Percentiles rank a stretch among this genome's conserved stretches.
phyloP scores from a whole-genome alignment of 306 rosid genomes.

The Elaeagnus macrophylla region DNA sequence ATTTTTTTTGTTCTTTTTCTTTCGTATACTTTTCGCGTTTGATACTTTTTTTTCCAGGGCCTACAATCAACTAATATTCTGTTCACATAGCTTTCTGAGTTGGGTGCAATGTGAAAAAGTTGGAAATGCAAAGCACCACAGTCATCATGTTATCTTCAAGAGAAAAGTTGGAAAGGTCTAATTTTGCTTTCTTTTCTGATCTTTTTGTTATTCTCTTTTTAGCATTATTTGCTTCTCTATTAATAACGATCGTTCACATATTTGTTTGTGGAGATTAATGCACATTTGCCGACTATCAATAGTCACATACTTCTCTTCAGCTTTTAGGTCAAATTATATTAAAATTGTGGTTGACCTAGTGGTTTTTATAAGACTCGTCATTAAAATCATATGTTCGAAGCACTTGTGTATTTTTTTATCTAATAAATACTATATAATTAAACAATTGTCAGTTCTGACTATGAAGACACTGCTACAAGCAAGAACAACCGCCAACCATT shows the following conservation, averaged over 20 bases:
- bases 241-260: conserved; percentile 19
- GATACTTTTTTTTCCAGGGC: neutral
- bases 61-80: neutral
- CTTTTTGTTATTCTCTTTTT: neutral
- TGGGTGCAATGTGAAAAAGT: conserved; percentile 20
- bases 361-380: too few relatives aligned
- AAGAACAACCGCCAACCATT: too few relatives aligned
- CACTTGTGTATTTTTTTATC: too few relatives aligned
- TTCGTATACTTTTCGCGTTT: neutral
- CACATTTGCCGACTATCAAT: neutral
- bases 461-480: too few relatives aligned
- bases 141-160: conserved; percentile 26
- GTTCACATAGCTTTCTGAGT: conserved; percentile 19
- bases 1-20: too few relatives aligned
- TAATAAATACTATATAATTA: too few relatives aligned
- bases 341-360: too few relatives aligned
- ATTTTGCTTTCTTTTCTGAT: conserved; percentile 11
- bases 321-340: neutral
- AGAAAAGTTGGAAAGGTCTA: conserved; percentile 19
- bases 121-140: conserved; percentile 22
- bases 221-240: conserved; percentile 14
- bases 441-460: neutral
- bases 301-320: neutral
- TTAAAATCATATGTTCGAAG: too few relatives aligned
- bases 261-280: neutral